Evolutionary conservation across 345 rosid genomes (phyloP), one percentile per base, ranked within the genome.

Genomic region (Boechera stricta): DNA sequence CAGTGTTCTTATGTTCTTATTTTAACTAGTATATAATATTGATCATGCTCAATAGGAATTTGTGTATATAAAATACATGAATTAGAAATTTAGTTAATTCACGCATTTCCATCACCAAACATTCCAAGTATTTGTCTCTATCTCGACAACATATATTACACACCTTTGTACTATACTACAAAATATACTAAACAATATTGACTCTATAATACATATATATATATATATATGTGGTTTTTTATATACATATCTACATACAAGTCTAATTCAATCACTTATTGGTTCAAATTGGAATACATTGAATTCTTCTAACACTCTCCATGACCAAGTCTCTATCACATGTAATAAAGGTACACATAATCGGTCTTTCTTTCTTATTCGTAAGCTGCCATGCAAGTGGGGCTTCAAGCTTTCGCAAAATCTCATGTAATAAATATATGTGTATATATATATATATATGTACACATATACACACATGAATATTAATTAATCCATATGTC

Each of bases 331-430:
- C 79, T 77, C 79, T 49, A 21, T 33, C 64, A 64, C 80, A 71
- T 71, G 71, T 69, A 69, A 72, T 45, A 18, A 76, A 62, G 53
- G 75, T 63, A 57, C 44, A 12, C 73, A 69, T 73, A 59, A 69
- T 32, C 67, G 71, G 71, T 71, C 77, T 71, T 59, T 72, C 39
- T 65, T 77, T 72, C 67, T 57, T 35, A 64, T 38, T 77, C 68
- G 77, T 71, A 71, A 71, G 67, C 61, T 77, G 67, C 67, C 77
- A 77, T 77, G 72, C 81, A 77, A 77, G 67, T 64, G 76, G 76
- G 76, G 54, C 54, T 65, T 64, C 53, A 55, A 70, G 61, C 72
- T 77, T 77, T 70, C 36, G 76, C 47, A 71, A 54, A 77, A 45
- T 63, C 45, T 54, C 58, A 65, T 56, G 67, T 71, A 64, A 55